Percentiles rank a stretch among this genome's conserved stretches.
Evolutionary conservation across 2,329 filamentous ascomycete species (phyloP).

Genomic region (Ilyonectria destructans): DNA sequence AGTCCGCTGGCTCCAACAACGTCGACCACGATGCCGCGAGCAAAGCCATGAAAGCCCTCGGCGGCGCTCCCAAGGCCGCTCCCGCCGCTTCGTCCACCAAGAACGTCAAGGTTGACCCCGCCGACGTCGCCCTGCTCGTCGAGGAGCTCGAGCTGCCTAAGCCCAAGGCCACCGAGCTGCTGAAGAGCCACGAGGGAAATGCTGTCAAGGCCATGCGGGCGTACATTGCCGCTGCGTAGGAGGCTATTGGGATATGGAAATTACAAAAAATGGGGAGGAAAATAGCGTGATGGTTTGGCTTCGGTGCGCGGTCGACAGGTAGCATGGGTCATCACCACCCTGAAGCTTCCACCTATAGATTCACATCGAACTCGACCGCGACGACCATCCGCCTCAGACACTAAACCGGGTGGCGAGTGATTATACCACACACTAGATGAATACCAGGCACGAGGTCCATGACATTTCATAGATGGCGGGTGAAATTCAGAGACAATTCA

Average conservation of each 20-base stretch:
- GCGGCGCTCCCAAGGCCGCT: slow-evolving; percentile 44
- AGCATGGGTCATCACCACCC: background rate
- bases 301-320: background rate
- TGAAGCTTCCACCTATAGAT: background rate
- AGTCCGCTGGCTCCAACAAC: slow-evolving; percentile 64
- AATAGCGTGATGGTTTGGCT: background rate
- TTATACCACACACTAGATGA: background rate
- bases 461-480: slow-evolving; percentile 2
- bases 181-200: slow-evolving; percentile 81
- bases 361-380: background rate
- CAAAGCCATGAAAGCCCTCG: slow-evolving; percentile 80
- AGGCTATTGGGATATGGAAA: background rate
- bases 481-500: background rate
- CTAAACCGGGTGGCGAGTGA: background rate
- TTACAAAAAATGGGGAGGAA: background rate
- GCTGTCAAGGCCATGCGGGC: slow-evolving; percentile 77
- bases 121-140: slow-evolving; percentile 80
- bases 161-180: slow-evolving; percentile 80
- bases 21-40: slow-evolving; percentile 80
- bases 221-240: slow-evolving; percentile 57
- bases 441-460: background rate
- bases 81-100: slow-evolving; percentile 59
- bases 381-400: background rate
- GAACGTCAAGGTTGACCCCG: slow-evolving; percentile 82
- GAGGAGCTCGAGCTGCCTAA: slow-evolving; percentile 82